Evolutionary conservation across 169 alveolate genomes (phyloP).

Genomic region (Plasmodium falciparum): DNA sequence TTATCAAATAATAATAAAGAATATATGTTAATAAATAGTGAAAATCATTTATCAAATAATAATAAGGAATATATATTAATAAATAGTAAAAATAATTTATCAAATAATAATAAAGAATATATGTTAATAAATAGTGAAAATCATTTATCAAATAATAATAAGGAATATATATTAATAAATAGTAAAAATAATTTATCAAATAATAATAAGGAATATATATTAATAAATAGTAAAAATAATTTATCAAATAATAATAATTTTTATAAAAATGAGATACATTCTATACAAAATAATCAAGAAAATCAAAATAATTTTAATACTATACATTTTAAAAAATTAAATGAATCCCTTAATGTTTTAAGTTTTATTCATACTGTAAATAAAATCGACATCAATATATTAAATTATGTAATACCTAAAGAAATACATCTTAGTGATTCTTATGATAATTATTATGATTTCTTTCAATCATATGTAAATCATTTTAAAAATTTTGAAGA

Average conservation of each 20-base stretch:
- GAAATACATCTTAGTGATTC: conserved; percentile 17
- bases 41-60: neutral
- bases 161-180: too few species aligned
- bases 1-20: too few species aligned
- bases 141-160: neutral
- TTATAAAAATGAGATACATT: too few species aligned
- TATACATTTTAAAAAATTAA: conserved; percentile 49
- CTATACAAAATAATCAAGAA: too few species aligned
- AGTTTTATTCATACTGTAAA: conserved; percentile 37
- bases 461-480: conserved; percentile 53
- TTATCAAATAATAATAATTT: neutral
- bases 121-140: too few species aligned
- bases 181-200: neutral
- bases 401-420: conserved; percentile 58
- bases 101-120: too few species aligned
- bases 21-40: too few species aligned
- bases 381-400: conserved; percentile 46
- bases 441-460: conserved; percentile 36
- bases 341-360: conserved; percentile 48
- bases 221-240: neutral
- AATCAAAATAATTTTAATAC: neutral
- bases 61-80: too few species aligned
- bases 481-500: conserved; percentile 45
- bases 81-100: neutral
- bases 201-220: too few species aligned